Evolutionary conservation across 2,329 filamentous ascomycete species (phyloP).

Genomic region (Colletotrichum melonis): DNA sequence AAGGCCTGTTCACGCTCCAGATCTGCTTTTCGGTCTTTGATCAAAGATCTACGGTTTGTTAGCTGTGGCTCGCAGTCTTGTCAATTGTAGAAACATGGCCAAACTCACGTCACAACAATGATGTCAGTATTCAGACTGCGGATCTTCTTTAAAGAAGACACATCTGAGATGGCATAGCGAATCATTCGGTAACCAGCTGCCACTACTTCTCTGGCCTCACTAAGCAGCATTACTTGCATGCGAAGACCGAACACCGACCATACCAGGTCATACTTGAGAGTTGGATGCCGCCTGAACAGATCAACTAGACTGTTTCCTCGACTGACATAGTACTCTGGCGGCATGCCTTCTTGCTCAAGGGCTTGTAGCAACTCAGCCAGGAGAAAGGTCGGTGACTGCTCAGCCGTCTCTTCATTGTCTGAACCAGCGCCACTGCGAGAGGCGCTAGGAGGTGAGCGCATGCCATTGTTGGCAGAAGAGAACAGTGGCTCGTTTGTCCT

Average conservation of each 20-base stretch:
- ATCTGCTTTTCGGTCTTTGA: constrained; percentile 96
- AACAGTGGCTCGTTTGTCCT: constrained; percentile 60
- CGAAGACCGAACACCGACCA: constrained; percentile 95
- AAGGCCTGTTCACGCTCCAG: constrained; percentile 96
- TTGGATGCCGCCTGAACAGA: constrained; percentile 92
- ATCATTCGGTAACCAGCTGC: constrained; percentile 94
- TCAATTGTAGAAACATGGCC: too few relatives aligned
- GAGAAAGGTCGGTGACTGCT: constrained; percentile 87
- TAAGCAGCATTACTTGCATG: constrained; percentile 95
- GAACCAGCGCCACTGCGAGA: constrained; percentile 68
- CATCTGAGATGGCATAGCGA: constrained; percentile 93
- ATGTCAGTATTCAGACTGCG: constrained; percentile 90
- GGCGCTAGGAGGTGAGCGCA: constrained; percentile 69
- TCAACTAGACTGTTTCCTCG: constrained; percentile 94
- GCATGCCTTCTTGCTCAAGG: constrained; percentile 87
- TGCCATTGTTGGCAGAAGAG: constrained; percentile 51
- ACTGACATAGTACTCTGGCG: constrained; percentile 94
- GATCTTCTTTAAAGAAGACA: constrained; percentile 89
- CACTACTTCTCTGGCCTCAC: constrained; percentile 94
- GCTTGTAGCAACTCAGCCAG: constrained; percentile 91
- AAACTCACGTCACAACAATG: constrained; percentile 77
- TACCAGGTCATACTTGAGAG: constrained; percentile 94
- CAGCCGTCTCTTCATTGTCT: constrained; percentile 75
- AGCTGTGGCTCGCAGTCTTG: constrained; percentile 3
- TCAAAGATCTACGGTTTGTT: constrained; percentile 71